A percentile compares a stretch with the other conserved stretches of the same genome.
phyloP scores from a whole-genome alignment of 768 basidiomycete species.

The Podaxis sp. region DNA sequence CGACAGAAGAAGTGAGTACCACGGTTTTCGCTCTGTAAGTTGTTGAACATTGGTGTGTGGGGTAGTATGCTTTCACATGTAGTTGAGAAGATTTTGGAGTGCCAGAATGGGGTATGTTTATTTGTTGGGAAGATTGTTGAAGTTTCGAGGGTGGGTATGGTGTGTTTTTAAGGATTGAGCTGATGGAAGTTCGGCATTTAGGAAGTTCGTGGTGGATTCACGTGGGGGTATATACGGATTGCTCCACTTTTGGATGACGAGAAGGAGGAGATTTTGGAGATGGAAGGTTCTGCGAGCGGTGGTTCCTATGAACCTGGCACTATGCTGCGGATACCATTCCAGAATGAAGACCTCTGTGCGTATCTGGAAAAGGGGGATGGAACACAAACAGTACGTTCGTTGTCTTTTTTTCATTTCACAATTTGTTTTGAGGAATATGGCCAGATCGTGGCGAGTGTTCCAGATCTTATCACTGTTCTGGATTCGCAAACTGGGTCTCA shows the following conservation, averaged over 20 bases:
- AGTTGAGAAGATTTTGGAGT: slow-evolving; percentile 26
- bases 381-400: slow-evolving; percentile 19
- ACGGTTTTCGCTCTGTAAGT: not conserved
- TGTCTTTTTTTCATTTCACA: not conserved
- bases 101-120: slow-evolving; percentile 34
- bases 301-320: slow-evolving; percentile 22
- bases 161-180: not conserved
- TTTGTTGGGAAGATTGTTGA: slow-evolving; percentile 64
- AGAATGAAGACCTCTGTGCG: slow-evolving; percentile 61
- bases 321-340: slow-evolving; percentile 53
- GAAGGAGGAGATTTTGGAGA: slow-evolving; percentile 24
- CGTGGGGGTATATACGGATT: slow-evolving; percentile 35
- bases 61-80: slow-evolving; percentile 28
- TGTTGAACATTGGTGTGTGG: not conserved
- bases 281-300: not conserved
- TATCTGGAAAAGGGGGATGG: slow-evolving; percentile 36
- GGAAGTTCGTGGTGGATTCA: slow-evolving; percentile 37
- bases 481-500: slow-evolving; percentile 63
- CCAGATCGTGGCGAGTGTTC: slow-evolving; percentile 55
- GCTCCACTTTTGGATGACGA: slow-evolving; percentile 30
- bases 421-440: not conserved
- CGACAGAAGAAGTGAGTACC: slow-evolving; percentile 39
- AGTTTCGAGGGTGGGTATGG: slow-evolving; percentile 32
- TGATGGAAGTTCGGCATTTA: slow-evolving; percentile 7
- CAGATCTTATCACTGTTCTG: slow-evolving; percentile 63